These are phyloP conservation scores for Colletotrichum eleusines DNA, from an alignment of 2,329 filamentous ascomycete genomes.

Conservation along the genomic window DNA sequence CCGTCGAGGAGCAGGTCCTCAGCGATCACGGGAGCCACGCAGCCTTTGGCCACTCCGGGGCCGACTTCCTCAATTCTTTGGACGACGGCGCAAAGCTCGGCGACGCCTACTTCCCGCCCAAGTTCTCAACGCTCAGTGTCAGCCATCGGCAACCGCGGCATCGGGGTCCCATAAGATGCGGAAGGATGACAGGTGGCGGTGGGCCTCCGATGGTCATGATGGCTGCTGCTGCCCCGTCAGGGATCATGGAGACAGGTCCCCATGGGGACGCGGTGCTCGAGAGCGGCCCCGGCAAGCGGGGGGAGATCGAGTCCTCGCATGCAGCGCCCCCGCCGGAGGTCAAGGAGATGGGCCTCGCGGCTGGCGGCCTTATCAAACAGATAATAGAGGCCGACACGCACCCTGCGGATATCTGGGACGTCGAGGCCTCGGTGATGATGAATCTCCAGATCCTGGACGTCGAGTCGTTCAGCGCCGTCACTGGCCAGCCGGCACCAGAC, in stretches of 20 bases:
- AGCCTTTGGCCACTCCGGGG: background rate
- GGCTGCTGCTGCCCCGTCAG: background rate
- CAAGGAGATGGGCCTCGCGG: conserved; percentile 52
- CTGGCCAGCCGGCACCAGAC: conserved; percentile 49
- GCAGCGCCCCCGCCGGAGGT: conserved; percentile 13
- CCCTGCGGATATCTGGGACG: conserved; percentile 48
- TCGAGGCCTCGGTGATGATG: conserved; percentile 46
- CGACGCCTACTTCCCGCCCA: conserved; percentile 41
- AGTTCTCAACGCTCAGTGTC: conserved; percentile 28
- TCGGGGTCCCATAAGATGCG: background rate
- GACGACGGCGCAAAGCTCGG: conserved; percentile 28
- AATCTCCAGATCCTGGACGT: conserved; percentile 57
- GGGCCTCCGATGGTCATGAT: background rate
- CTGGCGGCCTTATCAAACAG: conserved; percentile 57
- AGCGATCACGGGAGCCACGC: background rate
- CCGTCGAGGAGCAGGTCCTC: conserved; percentile 27
- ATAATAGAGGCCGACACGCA: conserved; percentile 50
- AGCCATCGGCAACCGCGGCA: no score
- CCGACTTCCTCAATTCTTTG: conserved; percentile 31
- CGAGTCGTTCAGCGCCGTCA: conserved; percentile 50
- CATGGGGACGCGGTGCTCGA: background rate
- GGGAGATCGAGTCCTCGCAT: background rate
- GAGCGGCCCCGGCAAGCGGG: background rate
- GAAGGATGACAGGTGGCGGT: background rate
- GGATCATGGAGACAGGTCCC: background rate